These are phyloP conservation scores for Malassezia yamatoensis DNA, from an alignment of 1,284 basidiomycete genomes.

Conservation along the genomic window DNA sequence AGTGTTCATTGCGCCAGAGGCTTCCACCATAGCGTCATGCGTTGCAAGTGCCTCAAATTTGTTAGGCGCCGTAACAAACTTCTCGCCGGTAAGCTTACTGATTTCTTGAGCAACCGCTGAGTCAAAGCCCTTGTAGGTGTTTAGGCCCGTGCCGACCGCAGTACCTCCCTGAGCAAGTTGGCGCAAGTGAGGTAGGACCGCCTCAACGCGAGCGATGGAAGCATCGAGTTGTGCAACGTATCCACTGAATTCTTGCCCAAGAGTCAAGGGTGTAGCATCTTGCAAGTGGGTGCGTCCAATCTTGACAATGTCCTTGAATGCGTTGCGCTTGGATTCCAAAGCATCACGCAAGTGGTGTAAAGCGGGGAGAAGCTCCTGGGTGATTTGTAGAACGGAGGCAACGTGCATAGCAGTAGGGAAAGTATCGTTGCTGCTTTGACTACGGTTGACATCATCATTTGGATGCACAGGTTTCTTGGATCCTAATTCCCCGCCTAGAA, in stretches of 20 bases:
- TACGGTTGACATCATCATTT: constrained; percentile 99
- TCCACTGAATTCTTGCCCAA: constrained; percentile 97
- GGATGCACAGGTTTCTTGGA: constrained; percentile 97
- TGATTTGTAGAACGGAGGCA: constrained; percentile 82
- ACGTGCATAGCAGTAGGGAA: constrained; percentile 99
- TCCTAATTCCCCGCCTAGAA: constrained; percentile 87
- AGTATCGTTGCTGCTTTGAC: constrained; percentile 96
- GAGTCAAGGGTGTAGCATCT: constrained; percentile 93
- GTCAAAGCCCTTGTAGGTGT: constrained; percentile 94
- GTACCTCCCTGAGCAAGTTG: constrained; percentile 94
- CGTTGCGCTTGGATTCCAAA: constrained; percentile 67
- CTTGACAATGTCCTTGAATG: constrained; percentile 64
- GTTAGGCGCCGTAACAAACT: constrained; percentile 94
- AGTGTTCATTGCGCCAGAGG: constrained; percentile 89
- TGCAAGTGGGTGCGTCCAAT: constrained; percentile 93
- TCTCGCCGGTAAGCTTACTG: constrained; percentile 75
- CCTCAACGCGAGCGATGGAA: constrained; percentile 76
- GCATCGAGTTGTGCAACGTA: constrained; percentile 92
- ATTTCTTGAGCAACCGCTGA: constrained; percentile 86
- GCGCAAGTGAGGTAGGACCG: constrained; percentile 73
- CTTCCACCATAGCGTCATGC: constrained; percentile 94
- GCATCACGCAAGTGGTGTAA: constrained; percentile 72
- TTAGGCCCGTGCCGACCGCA: constrained; percentile 89
- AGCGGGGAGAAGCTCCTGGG: constrained; percentile 70
- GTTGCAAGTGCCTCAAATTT: constrained; percentile 98